Evolutionary conservation across 805 yeast genomes (phyloP), one percentile per base, ranked within the genome.

Genomic region (Lipomyces spencermartinsiae): DNA sequence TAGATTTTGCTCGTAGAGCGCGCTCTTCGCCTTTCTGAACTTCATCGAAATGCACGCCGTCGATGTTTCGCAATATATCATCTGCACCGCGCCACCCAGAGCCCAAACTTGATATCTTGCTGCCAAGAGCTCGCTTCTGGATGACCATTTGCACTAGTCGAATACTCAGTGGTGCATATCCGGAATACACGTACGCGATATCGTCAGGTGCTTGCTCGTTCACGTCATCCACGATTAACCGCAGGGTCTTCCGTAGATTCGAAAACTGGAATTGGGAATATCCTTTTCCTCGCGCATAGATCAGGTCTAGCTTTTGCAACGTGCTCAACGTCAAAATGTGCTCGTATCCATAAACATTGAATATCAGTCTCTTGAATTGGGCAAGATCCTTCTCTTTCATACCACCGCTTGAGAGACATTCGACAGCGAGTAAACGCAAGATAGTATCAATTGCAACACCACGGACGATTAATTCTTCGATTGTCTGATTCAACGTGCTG

Each of bases 81-180:
- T 81, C 84, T 2, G 80, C 74, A 6, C 81, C 81, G 12, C 78
- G 76, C 84, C 84, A 83, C 4, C 79, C 74, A 43, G 77, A 74
- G 16, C 65, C 73, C 3, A 61, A 19, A 12, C 65, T 56, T 10
- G 71, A 59, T 12, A 65, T 59, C 51, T 61, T 65, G 7, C 66
- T 57, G 2, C 67, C 69, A 37, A 73, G 49, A 1, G 72, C 64
- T n/a, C 72, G 69, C 62, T 93, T 79, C 61, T 83, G 84, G 71
- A 88, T 86, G n/a, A 90, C 82, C 25, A 87, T 79, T 78, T 93
- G 93, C 2, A 91, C 83, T 12, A 93, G 74, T 68, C 98, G 82
- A 2, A 88, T 83, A 1, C 86, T 80, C 4, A 94, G 77, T 1
- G 99, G 98, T 0, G 92, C 90, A 37, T 86, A 90, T 0, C 97